Conservation (phyloP, 139 green algal genomes). For the Pycnococcus provasolii region DNA sequence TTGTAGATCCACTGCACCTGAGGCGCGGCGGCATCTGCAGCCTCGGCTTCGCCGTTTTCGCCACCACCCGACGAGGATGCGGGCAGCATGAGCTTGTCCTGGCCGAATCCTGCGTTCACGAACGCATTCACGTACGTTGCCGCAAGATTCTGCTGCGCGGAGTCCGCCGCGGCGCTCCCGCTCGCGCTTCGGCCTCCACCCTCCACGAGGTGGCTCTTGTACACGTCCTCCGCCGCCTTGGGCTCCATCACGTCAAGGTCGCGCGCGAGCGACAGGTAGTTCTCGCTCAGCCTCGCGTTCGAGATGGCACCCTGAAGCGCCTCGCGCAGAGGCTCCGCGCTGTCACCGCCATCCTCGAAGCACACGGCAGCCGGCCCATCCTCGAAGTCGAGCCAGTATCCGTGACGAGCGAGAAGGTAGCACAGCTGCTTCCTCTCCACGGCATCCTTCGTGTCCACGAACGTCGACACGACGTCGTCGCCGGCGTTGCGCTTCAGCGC, state of each 20-base stretch:
- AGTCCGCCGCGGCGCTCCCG: constrained; percentile 57
- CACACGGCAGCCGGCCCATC: constrained; percentile 48
- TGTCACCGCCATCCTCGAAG: constrained; percentile 22
- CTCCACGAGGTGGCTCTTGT: constrained; percentile 83
- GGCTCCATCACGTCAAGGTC: constrained; percentile 97
- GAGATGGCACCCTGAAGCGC: constrained; percentile 50
- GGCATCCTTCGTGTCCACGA: constrained; percentile 47
- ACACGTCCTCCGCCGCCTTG: constrained; percentile 87
- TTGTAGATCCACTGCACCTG: constrained; percentile 93
- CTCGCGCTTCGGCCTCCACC: not conserved
- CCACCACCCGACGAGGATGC: constrained; percentile 4
- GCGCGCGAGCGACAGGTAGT: constrained; percentile 79
- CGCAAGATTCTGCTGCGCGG: constrained; percentile 83
- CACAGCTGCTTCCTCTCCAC: constrained; percentile 78
- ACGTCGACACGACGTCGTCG: constrained; percentile 43
- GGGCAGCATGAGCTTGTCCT: constrained; percentile 73
- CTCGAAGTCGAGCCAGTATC: constrained; percentile 55
- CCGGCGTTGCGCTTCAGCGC: constrained; percentile 36
- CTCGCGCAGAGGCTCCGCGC: constrained; percentile 26
- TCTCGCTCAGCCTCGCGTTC: constrained; percentile 72
- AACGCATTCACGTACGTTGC: constrained; percentile 95
- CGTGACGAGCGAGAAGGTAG: constrained; percentile 79
- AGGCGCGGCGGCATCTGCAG: not conserved
- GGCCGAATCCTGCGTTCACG: constrained; percentile 93
- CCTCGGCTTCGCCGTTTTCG: not conserved